Percentiles rank a stretch among this genome's conserved stretches.
Evolutionary conservation across 2,329 filamentous ascomycete genomes (phyloP).

Genomic region (Fusarium pseudograminearum): DNA sequence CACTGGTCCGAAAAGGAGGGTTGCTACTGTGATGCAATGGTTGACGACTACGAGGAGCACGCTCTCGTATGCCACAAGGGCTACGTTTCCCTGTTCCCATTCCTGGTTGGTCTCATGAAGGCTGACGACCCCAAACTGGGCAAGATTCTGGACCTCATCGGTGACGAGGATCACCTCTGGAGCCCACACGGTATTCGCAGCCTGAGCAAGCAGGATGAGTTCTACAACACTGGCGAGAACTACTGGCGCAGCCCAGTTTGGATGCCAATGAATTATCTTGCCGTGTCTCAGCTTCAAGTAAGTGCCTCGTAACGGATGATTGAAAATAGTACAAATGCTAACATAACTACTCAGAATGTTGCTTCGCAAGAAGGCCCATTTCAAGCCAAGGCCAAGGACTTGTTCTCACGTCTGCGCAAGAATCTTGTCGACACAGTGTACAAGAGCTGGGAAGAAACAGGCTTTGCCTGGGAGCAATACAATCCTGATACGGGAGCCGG

Average conservation of each 20-base stretch:
- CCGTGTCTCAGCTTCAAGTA: slow-evolving; percentile 81
- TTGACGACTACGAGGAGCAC: slow-evolving; percentile 95
- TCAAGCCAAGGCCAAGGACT: slow-evolving; percentile 72
- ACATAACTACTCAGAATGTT: slow-evolving; percentile 64
- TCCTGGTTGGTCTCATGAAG: slow-evolving; percentile 83
- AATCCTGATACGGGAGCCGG: slow-evolving; percentile 91
- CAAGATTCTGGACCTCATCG: slow-evolving; percentile 80
- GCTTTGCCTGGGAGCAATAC: slow-evolving; percentile 99
- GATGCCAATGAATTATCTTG: slow-evolving; percentile 96
- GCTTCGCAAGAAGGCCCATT: slow-evolving; percentile 76
- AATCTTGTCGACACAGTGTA: slow-evolving; percentile 93
- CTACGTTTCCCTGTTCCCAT: slow-evolving; percentile 93
- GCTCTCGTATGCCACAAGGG: slow-evolving; percentile 94
- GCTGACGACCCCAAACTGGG: slow-evolving; percentile 80
- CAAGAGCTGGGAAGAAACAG: slow-evolving; percentile 87
- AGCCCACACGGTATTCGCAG: slow-evolving; percentile 89
- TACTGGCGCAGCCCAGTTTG: slow-evolving; percentile 97
- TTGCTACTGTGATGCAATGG: slow-evolving; percentile 93
- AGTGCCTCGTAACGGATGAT: slow-evolving; percentile 53
- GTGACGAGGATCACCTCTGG: slow-evolving; percentile 88
- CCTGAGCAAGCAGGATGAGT: slow-evolving; percentile 82
- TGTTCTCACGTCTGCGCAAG: slow-evolving; percentile 81
- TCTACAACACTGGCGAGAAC: slow-evolving; percentile 93
- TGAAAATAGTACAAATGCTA: slow-evolving; percentile 15
- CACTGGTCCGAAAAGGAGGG: slow-evolving; percentile 88